These are phyloP conservation scores for Coemansia guatemalensis DNA, from an alignment of 192 early-diverging fungal genomes.

Conservation along the genomic window DNA sequence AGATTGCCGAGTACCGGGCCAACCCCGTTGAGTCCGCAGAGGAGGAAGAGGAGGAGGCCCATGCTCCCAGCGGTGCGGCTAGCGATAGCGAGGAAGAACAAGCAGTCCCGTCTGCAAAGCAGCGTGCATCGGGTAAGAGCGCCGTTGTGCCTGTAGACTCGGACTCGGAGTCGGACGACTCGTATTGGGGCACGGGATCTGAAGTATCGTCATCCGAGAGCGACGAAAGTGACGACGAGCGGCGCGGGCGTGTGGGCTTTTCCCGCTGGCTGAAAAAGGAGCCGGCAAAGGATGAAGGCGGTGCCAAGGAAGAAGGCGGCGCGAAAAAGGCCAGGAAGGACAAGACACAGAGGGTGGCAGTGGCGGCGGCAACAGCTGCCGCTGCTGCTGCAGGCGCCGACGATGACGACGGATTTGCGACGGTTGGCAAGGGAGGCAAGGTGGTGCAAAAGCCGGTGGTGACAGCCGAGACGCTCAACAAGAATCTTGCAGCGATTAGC, in stretches of 20 bases:
- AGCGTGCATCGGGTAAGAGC: neutral
- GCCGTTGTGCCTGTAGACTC: conserved; percentile 2
- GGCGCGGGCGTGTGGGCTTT: conserved; percentile 24
- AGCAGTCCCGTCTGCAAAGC: conserved; percentile 12
- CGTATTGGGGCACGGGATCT: conserved; percentile 24
- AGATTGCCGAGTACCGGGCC: conserved; percentile 66
- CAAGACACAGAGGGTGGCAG: conserved; percentile 25
- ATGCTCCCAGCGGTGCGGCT: conserved; percentile 3
- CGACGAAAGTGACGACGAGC: conserved; percentile 22
- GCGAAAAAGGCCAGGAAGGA: conserved; percentile 47
- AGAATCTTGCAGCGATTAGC: conserved; percentile 74
- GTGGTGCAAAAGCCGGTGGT: conserved; percentile 59
- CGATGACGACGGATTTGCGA: conserved; percentile 67
- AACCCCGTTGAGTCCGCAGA: conserved; percentile 46
- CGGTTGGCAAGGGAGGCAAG: conserved; percentile 70
- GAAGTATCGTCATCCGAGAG: conserved; percentile 30
- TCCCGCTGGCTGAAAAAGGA: conserved; percentile 54
- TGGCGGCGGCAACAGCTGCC: conserved; percentile 15
- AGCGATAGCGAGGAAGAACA: conserved; percentile 28
- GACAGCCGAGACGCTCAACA: conserved; percentile 76
- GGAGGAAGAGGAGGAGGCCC: conserved; percentile 30
- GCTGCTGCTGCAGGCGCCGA: conserved; percentile 29
- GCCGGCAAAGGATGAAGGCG: conserved; percentile 25
- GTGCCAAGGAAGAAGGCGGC: conserved; percentile 18
- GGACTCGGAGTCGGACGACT: conserved; percentile 29